Conservation (phyloP, 371 early-diverging fungal species). For the Nematocida sp. region DNA sequence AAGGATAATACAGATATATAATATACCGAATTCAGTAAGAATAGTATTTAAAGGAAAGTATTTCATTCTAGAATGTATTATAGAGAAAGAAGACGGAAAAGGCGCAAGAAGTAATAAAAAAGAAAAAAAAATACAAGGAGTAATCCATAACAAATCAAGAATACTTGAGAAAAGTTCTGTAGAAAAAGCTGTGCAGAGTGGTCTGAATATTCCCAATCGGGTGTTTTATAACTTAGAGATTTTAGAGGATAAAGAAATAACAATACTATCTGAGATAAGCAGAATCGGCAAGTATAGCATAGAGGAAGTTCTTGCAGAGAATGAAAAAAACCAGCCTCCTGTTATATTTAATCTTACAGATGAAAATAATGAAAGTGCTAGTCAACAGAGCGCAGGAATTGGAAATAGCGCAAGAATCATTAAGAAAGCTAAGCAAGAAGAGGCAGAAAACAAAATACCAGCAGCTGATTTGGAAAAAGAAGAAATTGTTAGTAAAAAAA, state of each 20-base stretch:
- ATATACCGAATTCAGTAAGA: not conserved
- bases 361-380: not conserved
- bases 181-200: not conserved
- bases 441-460: not conserved
- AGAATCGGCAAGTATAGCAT: not conserved
- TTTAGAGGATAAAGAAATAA: not conserved
- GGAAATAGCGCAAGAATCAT: not conserved
- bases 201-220: not conserved
- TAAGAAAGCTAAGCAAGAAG: not conserved
- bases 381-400: not conserved
- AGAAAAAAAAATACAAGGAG: not conserved
- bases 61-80: not conserved
- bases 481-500: not conserved
- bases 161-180: not conserved
- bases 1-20: constrained; percentile 12
- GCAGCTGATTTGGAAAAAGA: not conserved
- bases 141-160: not conserved
- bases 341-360: not conserved
- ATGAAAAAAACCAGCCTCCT: not conserved
- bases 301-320: not conserved
- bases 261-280: not conserved
- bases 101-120: not conserved
- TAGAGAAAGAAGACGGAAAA: not conserved
- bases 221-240: constrained; percentile 4
- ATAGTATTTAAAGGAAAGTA: not conserved